A percentile compares a stretch with the other conserved stretches of the same genome.
Evolutionary conservation across 129 eudicot genomes (phyloP).

Genomic region (Dittrichia graveolens): DNA sequence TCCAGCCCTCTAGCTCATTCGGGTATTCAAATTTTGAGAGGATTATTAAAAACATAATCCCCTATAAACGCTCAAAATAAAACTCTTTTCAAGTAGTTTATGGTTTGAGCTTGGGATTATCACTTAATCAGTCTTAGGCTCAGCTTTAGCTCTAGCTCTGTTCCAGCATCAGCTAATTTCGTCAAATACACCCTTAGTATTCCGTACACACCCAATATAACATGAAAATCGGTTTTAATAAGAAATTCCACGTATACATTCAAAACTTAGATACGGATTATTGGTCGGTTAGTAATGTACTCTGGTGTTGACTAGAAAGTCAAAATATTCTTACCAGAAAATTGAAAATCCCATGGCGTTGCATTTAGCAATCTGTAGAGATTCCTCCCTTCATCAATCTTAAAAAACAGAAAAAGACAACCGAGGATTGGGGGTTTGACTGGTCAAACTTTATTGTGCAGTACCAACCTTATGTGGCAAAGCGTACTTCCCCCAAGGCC

Average conservation of each 20-base stretch:
- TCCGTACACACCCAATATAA: no score
- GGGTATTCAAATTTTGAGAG: no score
- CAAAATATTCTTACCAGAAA: neutral
- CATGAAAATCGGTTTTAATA: no score
- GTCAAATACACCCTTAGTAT: no score
- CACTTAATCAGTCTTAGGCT: no score
- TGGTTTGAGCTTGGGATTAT: no score
- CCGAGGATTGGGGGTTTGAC: conserved; percentile 27
- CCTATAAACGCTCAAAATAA: no score
- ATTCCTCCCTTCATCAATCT: conserved; percentile 27
- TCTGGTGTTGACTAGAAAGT: conserved; percentile 22
- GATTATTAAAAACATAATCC: no score
- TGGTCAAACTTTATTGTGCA: conserved; percentile 32
- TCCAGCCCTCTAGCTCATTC: no score
- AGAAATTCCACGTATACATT: neutral
- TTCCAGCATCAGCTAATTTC: no score
- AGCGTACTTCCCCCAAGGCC: conserved; percentile 31
- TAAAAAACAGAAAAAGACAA: conserved; percentile 30
- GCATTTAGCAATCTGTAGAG: conserved; percentile 34
- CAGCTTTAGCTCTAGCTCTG: no score
- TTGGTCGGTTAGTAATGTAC: conserved; percentile 12
- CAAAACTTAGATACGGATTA: neutral
- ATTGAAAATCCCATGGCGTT: conserved; percentile 32
- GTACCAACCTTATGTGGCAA: conserved; percentile 27
- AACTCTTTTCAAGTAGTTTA: no score